Evolutionary conservation across 1,284 basidiomycete species (phyloP).

Genomic region (Ceratobasidium sp.): DNA sequence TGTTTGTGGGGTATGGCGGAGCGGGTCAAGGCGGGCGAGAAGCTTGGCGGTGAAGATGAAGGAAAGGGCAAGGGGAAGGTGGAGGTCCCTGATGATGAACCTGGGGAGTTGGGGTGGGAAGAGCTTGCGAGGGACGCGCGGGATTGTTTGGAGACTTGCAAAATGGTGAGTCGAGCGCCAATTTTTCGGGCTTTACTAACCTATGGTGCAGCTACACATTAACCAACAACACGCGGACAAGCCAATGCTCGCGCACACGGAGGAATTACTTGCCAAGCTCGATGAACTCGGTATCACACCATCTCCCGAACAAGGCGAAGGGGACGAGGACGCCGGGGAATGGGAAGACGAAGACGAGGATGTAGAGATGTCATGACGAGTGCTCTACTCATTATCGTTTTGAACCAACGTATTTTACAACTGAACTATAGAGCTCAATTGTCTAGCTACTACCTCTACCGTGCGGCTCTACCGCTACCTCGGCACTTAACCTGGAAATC

Average conservation of each 20-base stretch:
- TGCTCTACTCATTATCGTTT: constrained; percentile 26
- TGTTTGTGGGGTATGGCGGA: constrained; percentile 86
- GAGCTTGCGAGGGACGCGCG: constrained; percentile 85
- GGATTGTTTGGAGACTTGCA: constrained; percentile 86
- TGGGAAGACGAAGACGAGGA: constrained; percentile 72
- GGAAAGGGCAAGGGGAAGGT: constrained; percentile 58
- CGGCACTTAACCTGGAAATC: constrained; percentile 80
- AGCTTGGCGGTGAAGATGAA: constrained; percentile 58
- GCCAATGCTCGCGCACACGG: constrained; percentile 81
- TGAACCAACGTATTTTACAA: constrained; percentile 26
- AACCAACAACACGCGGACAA: constrained; percentile 80
- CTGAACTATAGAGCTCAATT: background rate
- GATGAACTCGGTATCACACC: constrained; percentile 76
- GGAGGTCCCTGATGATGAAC: constrained; percentile 65
- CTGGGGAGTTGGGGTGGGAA: constrained; percentile 75
- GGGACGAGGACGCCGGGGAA: constrained; percentile 55
- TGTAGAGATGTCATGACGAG: constrained; percentile 68
- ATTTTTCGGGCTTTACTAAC: constrained; percentile 12
- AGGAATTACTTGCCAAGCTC: constrained; percentile 78
- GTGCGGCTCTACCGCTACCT: constrained; percentile 70
- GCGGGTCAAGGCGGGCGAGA: constrained; percentile 60
- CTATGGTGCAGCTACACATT: constrained; percentile 70
- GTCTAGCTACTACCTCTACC: background rate
- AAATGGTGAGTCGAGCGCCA: constrained; percentile 66
- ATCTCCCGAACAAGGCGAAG: constrained; percentile 68